Conservation (phyloP, 306 rosid species). For the Amphicarpaea edgeworthii region DNA sequence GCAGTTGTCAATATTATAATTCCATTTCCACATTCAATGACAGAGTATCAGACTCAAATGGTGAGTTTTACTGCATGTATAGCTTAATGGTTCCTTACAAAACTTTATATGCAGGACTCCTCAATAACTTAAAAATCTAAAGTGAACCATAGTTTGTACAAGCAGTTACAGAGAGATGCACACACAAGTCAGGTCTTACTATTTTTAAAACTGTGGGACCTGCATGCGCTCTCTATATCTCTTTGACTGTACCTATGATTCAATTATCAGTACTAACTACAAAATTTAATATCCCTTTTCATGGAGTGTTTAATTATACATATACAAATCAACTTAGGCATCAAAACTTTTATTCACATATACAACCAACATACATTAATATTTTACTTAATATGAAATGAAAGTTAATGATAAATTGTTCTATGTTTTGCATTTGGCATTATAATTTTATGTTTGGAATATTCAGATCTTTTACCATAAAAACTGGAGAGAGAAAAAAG, state of each 20-base stretch:
- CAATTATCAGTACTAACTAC: slow-evolving; percentile 17
- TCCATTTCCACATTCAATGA: slow-evolving; percentile 5
- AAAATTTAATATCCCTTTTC: slow-evolving; percentile 6
- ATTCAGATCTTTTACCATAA: neutral
- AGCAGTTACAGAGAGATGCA: slow-evolving; percentile 27
- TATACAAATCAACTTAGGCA: slow-evolving; percentile 3
- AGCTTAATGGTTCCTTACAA: neutral
- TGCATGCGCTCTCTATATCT: neutral
- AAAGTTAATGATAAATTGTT: slow-evolving; percentile 3
- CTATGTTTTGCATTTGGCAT: neutral
- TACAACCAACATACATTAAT: neutral
- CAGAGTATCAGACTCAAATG: neutral
- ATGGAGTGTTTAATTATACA: slow-evolving; percentile 30
- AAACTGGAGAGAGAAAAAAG: neutral
- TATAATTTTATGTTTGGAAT: neutral
- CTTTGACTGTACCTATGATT: slow-evolving; percentile 12
- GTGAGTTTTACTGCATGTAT: neutral
- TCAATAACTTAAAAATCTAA: slow-evolving; percentile 6
- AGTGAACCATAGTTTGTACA: neutral
- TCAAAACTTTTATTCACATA: neutral
- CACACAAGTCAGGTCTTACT: neutral
- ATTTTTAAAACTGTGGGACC: neutral
- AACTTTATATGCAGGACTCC: slow-evolving; percentile 4
- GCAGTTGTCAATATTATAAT: slow-evolving; percentile 2
- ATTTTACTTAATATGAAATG: slow-evolving; percentile 5